Conservation (phyloP, 2,329 filamentous ascomycete species). For the Calycina marina region DNA sequence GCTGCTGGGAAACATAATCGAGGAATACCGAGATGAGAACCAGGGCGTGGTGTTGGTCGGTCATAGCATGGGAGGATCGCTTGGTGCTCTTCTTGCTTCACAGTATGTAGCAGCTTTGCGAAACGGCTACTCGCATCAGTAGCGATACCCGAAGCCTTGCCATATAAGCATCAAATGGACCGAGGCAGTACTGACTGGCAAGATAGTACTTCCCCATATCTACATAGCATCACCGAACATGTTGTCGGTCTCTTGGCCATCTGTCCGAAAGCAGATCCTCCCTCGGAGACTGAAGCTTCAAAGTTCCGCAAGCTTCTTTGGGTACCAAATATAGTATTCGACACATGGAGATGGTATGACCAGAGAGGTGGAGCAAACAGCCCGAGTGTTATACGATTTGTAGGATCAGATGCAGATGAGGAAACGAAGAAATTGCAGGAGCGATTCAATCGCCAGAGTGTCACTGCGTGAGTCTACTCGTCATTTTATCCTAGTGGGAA, state of each 20-base stretch:
- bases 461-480: slow-evolving; percentile 45
- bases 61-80: slow-evolving; percentile 79
- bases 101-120: too few relatives aligned
- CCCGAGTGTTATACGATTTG: slow-evolving; percentile 64
- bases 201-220: slow-evolving; percentile 34
- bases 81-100: slow-evolving; percentile 55
- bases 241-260: slow-evolving; percentile 69
- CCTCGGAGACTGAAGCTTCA: slow-evolving; percentile 35
- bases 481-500: too few relatives aligned
- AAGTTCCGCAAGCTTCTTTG: slow-evolving; percentile 43
- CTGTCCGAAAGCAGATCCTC: slow-evolving; percentile 59
- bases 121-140: too few relatives aligned
- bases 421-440: slow-evolving; percentile 55
- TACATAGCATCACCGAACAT: slow-evolving; percentile 39
- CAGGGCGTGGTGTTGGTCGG: slow-evolving; percentile 71
- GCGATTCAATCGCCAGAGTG: slow-evolving; percentile 69
- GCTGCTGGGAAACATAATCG: slow-evolving; percentile 60
- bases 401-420: slow-evolving; percentile 48
- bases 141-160: too few relatives aligned
- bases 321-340: slow-evolving; percentile 59
- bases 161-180: too few relatives aligned
- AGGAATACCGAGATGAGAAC: slow-evolving; percentile 50
- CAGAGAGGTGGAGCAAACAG: slow-evolving; percentile 65
- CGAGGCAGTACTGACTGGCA: too few relatives aligned
- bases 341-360: slow-evolving; percentile 66